Evolutionary conservation across 1,284 basidiomycete species (phyloP), one percentile per base, ranked within the genome.

Genomic region (Agaricales sp.): DNA sequence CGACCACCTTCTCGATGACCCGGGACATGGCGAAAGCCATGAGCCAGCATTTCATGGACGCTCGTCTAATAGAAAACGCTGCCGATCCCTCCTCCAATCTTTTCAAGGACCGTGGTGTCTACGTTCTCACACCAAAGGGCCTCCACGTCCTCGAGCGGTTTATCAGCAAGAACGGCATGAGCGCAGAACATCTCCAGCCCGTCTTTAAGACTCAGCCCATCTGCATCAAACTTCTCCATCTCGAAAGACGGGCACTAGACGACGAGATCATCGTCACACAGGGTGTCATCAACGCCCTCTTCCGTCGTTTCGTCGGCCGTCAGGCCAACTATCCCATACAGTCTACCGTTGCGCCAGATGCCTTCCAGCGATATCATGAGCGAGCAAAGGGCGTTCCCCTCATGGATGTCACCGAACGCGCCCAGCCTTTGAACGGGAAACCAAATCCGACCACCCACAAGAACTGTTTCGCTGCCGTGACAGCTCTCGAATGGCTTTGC

Each of bases 21-120:
- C 83, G 93, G 57, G 95, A 99, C 45, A 99, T 99, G 88, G 96
- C 96, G 53, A 96, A 97, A 70, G 92, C 92, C 26, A 98, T 99
- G 82, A 92, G 92, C 67, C 95, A 99, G 67, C 94, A 98, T 62
- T 99, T 98, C 63, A 95, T 99, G 89, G 95, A 99, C 57, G 94
- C 95, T 47, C 87, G 93, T 53, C 77, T 99, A 55, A 93, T 99
- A 57, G 94, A 97, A 67, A 97, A 97, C 63, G 94, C 93, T 12
- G 84, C 90, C 16, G 96, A 99, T 67, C 82, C 87, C 18, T 74
- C 77, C 23, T 87, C 87, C 19, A 85, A 86, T 58, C 75, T 88
- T 43, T 99, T 99, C 85, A 97, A 97, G 70, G 95, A 99, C 60
- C 85, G 94, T 48, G 95, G 95, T 54, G 87, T 98, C 52, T 99